Percentiles rank a stretch among this genome's conserved stretches.
These are phyloP conservation scores for Pythium scleroteichum DNA, from an alignment of 352 stramenopile species.

Conservation along the genomic window DNA sequence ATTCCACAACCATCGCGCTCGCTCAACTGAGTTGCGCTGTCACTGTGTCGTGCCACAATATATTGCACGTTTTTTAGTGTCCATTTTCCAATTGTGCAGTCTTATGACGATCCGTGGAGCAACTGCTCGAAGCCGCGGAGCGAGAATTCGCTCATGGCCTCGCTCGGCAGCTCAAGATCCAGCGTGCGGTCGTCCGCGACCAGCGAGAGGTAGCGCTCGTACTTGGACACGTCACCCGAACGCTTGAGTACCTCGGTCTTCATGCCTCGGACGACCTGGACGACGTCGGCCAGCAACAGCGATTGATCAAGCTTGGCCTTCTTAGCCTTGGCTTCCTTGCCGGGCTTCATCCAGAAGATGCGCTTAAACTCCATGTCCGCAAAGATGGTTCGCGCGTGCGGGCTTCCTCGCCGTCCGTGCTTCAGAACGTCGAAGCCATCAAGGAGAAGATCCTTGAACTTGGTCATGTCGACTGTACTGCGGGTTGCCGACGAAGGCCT, in stretches of 20 bases:
- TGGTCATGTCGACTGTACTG: conserved; percentile 41
- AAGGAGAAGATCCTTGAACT: conserved; percentile 63
- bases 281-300: conserved; percentile 59
- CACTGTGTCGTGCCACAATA: no score
- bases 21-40: background rate
- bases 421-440: conserved; percentile 79
- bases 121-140: conserved; percentile 59
- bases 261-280: conserved; percentile 75
- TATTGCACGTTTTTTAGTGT: no score
- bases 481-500: conserved; percentile 17
- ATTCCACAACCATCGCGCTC: background rate
- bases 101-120: conserved; percentile 26
- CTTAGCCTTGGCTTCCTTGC: conserved; percentile 59
- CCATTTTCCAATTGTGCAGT: background rate
- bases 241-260: conserved; percentile 81
- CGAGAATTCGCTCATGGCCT: conserved; percentile 58
- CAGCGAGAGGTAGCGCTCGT: conserved; percentile 76
- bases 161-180: conserved; percentile 61
- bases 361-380: conserved; percentile 75
- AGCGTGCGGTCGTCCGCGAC: conserved; percentile 68
- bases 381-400: conserved; percentile 67
- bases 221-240: conserved; percentile 61
- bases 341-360: conserved; percentile 80
- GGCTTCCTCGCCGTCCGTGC: conserved; percentile 63
- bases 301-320: conserved; percentile 71